Conservation (phyloP, 345 rosid genomes). For the Alliaria petiolata region DNA sequence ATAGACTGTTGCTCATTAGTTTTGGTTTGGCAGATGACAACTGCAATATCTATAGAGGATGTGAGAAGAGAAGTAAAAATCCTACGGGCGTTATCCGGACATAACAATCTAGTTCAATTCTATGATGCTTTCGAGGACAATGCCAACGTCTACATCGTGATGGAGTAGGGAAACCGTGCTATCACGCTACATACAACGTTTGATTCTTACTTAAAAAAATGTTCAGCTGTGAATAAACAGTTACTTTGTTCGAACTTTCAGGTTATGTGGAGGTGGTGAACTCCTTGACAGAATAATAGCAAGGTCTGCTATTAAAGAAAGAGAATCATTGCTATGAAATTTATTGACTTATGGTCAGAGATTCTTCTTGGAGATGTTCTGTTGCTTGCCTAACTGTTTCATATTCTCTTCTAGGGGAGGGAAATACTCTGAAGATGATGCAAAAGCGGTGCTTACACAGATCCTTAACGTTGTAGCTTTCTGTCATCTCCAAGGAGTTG, state of each 20-base stretch:
- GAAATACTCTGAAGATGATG: constrained; percentile 94
- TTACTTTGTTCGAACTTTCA: constrained; percentile 32
- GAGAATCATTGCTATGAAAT: not conserved
- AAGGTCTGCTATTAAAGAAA: constrained; percentile 48
- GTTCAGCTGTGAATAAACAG: not conserved
- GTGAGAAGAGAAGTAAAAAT: constrained; percentile 98
- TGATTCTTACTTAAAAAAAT: not conserved
- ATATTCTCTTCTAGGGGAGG: constrained; percentile 64
- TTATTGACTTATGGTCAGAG: not conserved
- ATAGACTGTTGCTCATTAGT: constrained; percentile 5
- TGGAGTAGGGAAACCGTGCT: too few relatives aligned
- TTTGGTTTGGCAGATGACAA: constrained; percentile 72
- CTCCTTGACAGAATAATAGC: constrained; percentile 91
- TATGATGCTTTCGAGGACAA: constrained; percentile 89
- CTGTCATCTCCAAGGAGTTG: constrained; percentile 98
- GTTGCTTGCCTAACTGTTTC: constrained; percentile 25
- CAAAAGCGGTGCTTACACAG: constrained; percentile 83
- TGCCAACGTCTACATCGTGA: constrained; percentile 83
- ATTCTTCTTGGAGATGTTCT: not conserved
- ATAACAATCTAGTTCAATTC: constrained; percentile 70
- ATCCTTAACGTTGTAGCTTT: constrained; percentile 85
- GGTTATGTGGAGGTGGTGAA: constrained; percentile 99
- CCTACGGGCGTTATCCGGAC: constrained; percentile 80
- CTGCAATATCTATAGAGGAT: constrained; percentile 96
- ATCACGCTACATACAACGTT: not conserved